phyloP scores from a whole-genome alignment of 768 basidiomycete genomes.

The Mycena galericulata region DNA sequence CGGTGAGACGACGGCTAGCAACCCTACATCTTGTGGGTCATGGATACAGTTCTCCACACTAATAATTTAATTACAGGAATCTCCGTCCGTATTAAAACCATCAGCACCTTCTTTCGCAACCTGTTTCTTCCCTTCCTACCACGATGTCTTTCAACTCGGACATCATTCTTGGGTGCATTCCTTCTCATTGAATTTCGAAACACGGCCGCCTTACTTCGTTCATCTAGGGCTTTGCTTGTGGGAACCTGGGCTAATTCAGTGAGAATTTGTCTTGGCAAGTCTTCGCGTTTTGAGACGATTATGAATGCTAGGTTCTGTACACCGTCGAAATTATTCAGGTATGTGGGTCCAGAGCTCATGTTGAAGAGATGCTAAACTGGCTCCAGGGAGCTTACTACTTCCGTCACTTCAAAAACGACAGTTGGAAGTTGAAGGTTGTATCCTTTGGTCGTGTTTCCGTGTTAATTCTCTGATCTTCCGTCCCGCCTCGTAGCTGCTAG shows the following conservation, averaged over 20 bases:
- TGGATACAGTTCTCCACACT: background rate
- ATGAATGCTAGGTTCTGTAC: no score
- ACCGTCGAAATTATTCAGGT: no score
- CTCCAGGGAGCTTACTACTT: no score
- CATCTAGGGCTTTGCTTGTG: constrained; percentile 20
- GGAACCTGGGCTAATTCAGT: background rate
- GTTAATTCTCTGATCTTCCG: constrained; percentile 17
- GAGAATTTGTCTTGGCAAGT: background rate
- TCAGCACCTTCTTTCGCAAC: constrained; percentile 9
- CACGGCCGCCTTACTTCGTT: constrained; percentile 17
- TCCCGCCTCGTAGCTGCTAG: constrained; percentile 14
- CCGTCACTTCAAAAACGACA: no score
- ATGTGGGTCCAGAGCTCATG: no score
- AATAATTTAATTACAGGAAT: background rate
- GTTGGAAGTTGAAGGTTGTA: no score
- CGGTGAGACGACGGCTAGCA: background rate
- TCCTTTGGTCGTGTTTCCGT: background rate
- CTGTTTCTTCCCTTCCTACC: constrained; percentile 10
- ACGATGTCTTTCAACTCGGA: constrained; percentile 16
- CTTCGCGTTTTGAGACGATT: background rate
- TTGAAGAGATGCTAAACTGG: no score
- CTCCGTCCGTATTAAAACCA: constrained; percentile 3
- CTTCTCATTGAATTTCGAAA: constrained; percentile 8
- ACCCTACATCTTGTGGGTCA: background rate
- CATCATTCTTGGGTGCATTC: constrained; percentile 14